Conservation (phyloP, 495 filamentous ascomycete genomes). For the Aspergillus ellipticus region DNA sequence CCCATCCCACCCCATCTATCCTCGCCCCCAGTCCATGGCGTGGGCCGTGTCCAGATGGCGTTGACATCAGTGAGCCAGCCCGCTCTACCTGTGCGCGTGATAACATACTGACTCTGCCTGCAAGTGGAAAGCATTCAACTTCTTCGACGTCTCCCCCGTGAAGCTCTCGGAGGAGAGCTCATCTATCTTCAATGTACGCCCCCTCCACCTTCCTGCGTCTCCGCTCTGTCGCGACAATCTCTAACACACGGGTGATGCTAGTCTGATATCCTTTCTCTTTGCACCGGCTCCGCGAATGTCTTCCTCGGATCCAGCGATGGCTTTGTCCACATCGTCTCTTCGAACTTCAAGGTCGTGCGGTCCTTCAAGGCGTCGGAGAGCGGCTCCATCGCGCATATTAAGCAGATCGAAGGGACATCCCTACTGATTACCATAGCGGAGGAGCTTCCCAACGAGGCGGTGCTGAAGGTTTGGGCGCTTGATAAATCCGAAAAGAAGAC, state of each 20-base stretch:
- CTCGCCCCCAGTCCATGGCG: constrained; percentile 29
- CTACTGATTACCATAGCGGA: constrained; percentile 85
- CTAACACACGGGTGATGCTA: constrained; percentile 26
- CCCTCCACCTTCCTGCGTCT: constrained; percentile 1
- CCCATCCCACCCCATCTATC: constrained; percentile 21
- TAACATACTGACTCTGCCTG: neutral
- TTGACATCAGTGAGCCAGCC: constrained; percentile 39
- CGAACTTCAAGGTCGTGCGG: constrained; percentile 79
- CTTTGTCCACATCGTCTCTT: constrained; percentile 77
- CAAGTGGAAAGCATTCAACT: constrained; percentile 99
- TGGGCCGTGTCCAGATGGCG: constrained; percentile 40
- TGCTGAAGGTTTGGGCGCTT: constrained; percentile 92
- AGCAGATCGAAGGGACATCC: constrained; percentile 84
- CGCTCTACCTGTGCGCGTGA: neutral
- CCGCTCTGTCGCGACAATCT: constrained; percentile 1
- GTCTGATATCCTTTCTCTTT: constrained; percentile 64
- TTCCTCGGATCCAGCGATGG: constrained; percentile 86
- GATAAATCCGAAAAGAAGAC: constrained; percentile 95
- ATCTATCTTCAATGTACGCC: constrained; percentile 56
- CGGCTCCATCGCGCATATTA: constrained; percentile 85
- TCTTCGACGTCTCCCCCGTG: constrained; percentile 91
- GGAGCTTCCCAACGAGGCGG: constrained; percentile 78
- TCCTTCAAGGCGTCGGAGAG: constrained; percentile 81
- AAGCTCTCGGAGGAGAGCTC: constrained; percentile 71
- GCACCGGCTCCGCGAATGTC: constrained; percentile 84